These are phyloP conservation scores for Calocera viscosa DNA, from an alignment of 768 basidiomycete genomes.

Conservation along the genomic window DNA sequence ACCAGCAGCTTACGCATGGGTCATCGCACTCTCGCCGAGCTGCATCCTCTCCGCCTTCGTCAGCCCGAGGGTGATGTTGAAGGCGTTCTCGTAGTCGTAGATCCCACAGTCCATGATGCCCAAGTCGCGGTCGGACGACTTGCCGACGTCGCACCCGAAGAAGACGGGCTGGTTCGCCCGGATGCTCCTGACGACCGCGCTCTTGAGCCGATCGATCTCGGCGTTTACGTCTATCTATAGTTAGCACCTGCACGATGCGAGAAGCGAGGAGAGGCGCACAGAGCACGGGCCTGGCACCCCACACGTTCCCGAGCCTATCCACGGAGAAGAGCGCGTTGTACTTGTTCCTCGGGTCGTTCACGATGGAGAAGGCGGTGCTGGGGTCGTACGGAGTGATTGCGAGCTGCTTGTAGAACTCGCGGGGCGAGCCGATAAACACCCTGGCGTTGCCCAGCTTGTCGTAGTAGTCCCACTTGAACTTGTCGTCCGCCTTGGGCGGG, in stretches of 20 bases:
- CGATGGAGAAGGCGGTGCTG: constrained; percentile 73
- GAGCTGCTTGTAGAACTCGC: constrained; percentile 65
- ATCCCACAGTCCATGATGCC: constrained; percentile 83
- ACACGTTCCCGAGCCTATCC: constrained; percentile 83
- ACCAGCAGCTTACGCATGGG: constrained; percentile 49
- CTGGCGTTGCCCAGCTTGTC: constrained; percentile 62
- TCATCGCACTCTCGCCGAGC: constrained; percentile 79
- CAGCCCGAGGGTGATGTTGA: constrained; percentile 65
- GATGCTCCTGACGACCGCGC: constrained; percentile 68
- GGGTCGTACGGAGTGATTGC: constrained; percentile 39
- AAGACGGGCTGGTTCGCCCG: constrained; percentile 83
- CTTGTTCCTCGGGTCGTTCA: constrained; percentile 84
- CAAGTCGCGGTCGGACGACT: constrained; percentile 53
- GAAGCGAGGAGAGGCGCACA: constrained; percentile 40
- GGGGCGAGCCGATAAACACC: constrained; percentile 67
- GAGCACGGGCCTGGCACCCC: constrained; percentile 70
- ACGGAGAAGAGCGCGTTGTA: constrained; percentile 81
- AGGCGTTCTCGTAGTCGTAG: constrained; percentile 76
- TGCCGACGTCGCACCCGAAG: constrained; percentile 93
- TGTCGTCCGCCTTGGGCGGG: constrained; percentile 58
- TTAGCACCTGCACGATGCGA: constrained; percentile 4
- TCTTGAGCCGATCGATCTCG: constrained; percentile 66
- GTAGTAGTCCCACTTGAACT: constrained; percentile 81
- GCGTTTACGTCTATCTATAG: constrained; percentile 68
- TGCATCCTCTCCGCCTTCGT: constrained; percentile 77